Evolutionary conservation across 2,329 filamentous ascomycete genomes (phyloP), one percentile per base, ranked within the genome.

Genomic region (Pezicula carpinea): DNA sequence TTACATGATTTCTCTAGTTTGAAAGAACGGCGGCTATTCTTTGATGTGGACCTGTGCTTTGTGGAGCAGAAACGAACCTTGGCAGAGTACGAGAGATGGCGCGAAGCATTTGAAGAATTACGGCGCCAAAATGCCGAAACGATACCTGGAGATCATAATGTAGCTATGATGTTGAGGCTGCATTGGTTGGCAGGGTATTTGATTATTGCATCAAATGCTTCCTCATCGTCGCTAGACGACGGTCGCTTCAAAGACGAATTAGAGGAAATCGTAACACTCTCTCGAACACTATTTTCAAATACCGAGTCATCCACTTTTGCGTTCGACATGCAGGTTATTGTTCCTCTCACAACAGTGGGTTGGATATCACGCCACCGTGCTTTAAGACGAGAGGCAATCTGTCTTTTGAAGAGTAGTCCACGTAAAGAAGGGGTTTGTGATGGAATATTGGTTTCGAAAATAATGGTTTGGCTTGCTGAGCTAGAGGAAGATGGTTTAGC

Each of bases 21-120:
- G 10, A 31, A 18, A n/a, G 33, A 35, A 15, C 33, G 33, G 5
- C 7, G 33, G 17, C 7, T 53, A 2, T 54, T 56, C 29, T 56
- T 59, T 18, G 54, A 59, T 43, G 49, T 54, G 4, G 52, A 59
- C 35, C 52, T 53, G 4, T 54, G 48, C 11, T 56, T 52, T 26
- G 50, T 53, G 23, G 53, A 59, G 31, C 45, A 51, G 14, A 35
- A 49, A 4, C 47, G 42, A 15, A 57, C 50, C 1, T 19, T 59
- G 23, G 50, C 51, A n/a, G 55, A 57, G 42, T 59, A 54, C 29
- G 52, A 54, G 35, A 49, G 53, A 5, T 59, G 56, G 56, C 51
- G 57, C 34, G 47, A 47, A n/a, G 51, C 56, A 3, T 59, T 56
- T 19, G 22, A 47, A 13, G 55, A 52, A 4, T 47, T 52, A 6